Evolutionary conservation across 163 green algal species (phyloP), one percentile per base, ranked within the genome.

Genomic region (Scenedesmus sp.): DNA sequence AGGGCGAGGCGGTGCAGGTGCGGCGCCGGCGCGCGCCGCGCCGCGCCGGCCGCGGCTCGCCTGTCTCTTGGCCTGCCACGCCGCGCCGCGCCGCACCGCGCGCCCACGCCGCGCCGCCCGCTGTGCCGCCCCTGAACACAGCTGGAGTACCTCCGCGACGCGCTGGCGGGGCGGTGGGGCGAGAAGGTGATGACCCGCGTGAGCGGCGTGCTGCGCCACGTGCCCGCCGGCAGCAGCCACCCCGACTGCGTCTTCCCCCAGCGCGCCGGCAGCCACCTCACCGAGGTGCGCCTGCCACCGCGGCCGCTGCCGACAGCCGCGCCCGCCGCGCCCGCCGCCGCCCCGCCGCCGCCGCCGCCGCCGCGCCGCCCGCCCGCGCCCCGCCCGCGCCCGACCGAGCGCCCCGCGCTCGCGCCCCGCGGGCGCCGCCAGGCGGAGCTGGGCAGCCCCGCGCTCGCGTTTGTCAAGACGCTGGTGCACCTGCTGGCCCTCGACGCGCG

Each of bases 381-480:
- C n/a, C n/a, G n/a, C n/a, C n/a, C n/a, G n/a, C n/a, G n/a, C n/a
- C n/a, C n/a, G n/a, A n/a, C n/a, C n/a, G 63, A 4, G 42, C 1
- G 24, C 24, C 7, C 4, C 47, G 14, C 48, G 4, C 2, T 22
- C 24, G 5, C 28, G 29, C 45, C 14, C 14, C 1, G 60, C 60
- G 39, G 60, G 31, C 33, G 17, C 24, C 4, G 33, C 45, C 77
- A 91, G 85, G 89, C 88, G 53, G 85, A 95, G 73, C 82, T 93
- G 39, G 93, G 93, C 42, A 91, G 83, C 15, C 92, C 94, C 0
- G 94, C 93, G 24, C 83, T 98, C 36, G 93, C 94, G 24, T 97
- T 98, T 84, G 88, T 95, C 44, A 87, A 90, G 9, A 85, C 84
- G 28, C 70, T 96, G 33, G 93, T 84, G 74, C 83, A 92, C 28